Base-by-base conservation (phyloP, 345 rosid species). In the Citrus hindsii region DNA sequence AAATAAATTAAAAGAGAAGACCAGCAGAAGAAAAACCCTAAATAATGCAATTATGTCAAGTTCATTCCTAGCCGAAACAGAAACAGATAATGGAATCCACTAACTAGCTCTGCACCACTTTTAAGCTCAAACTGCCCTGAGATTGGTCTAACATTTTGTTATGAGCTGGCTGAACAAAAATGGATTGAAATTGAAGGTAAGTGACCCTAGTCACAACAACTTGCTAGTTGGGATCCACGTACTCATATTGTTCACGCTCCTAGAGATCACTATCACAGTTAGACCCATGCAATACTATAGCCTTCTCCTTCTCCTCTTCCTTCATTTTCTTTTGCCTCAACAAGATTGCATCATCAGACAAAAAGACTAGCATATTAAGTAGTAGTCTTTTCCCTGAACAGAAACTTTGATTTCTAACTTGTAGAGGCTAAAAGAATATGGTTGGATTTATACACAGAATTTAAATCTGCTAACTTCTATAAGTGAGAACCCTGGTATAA, bases 1-100 rank as follows among this genome's bases (percentile, higher is more conserved):
- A 78, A 79, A 75, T 53, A 53, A 18, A 53, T 27, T 10, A 82
- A 70, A 37, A 79, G 48, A 18, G 46, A 64, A 76, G 6, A 13
- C 9, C 4, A 32, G 3, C 33, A 2, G 28, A 59, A 74, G 42
- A 62, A 60, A 40, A 38, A 40, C 77, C 13, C n/a, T 18, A 7
- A 5, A 8, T 38, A 40, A 61, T 38, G 35, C 58, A 74, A 38
- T 74, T 40, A 27, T 74, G 58, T 61, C 38, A 59, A 27, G 21
- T 24, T 38, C 42, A 74, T 60, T 38, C 13, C 40, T 38, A 58
- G 16, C 33, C 6, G 28, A 46, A 46, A 46, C 51, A 13, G 51
- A 46, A 46, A 13, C 13, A 46, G 51, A 46, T 3, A 46, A 46
- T 46, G 51, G 51, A 46, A 46, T 12, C 51, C 3, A 13, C 51